Conservation (phyloP, 768 basidiomycete genomes). For the Tephrocybe sp. region DNA sequence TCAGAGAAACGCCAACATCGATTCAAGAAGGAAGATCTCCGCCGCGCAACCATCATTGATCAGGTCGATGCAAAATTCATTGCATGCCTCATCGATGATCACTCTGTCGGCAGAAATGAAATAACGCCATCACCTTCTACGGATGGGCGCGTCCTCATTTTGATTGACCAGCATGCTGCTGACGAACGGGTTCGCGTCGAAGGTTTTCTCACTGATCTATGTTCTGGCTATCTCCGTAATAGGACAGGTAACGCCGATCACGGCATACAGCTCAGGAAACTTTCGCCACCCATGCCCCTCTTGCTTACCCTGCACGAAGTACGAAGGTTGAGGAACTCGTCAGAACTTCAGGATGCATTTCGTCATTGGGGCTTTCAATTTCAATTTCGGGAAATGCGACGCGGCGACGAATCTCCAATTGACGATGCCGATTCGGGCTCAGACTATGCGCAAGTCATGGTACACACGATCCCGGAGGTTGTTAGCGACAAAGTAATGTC, state of each 20-base stretch:
- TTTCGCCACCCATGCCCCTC: slow-evolving; percentile 58
- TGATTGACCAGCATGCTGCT: slow-evolving; percentile 98
- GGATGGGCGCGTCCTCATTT: slow-evolving; percentile 46
- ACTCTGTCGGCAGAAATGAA: slow-evolving; percentile 13
- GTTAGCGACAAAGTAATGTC: slow-evolving; percentile 72
- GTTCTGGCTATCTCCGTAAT: slow-evolving; percentile 60
- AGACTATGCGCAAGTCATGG: slow-evolving; percentile 64
- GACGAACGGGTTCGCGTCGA: slow-evolving; percentile 95
- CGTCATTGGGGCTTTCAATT: slow-evolving; percentile 71
- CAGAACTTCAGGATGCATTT: slow-evolving; percentile 47
- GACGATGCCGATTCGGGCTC: slow-evolving; percentile 32
- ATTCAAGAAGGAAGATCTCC: slow-evolving; percentile 57
- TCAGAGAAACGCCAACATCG: slow-evolving; percentile 28
- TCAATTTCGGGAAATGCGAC: slow-evolving; percentile 25
- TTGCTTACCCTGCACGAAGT: slow-evolving; percentile 71
- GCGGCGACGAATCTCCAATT: slow-evolving; percentile 17
- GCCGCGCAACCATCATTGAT: slow-evolving; percentile 58
- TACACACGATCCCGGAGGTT: slow-evolving; percentile 65
- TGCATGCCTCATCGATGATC: slow-evolving; percentile 57
- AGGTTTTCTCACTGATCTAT: slow-evolving; percentile 71
- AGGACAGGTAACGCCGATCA: slow-evolving; percentile 26
- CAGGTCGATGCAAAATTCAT: slow-evolving; percentile 95
- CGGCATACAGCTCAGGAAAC: slow-evolving; percentile 37
- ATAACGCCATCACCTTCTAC: slow-evolving; percentile 1
- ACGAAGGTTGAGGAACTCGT: slow-evolving; percentile 41